Evolutionary conservation across 768 basidiomycete genomes (phyloP), one percentile per base, ranked within the genome.

Genomic region (Suillus lakei): DNA sequence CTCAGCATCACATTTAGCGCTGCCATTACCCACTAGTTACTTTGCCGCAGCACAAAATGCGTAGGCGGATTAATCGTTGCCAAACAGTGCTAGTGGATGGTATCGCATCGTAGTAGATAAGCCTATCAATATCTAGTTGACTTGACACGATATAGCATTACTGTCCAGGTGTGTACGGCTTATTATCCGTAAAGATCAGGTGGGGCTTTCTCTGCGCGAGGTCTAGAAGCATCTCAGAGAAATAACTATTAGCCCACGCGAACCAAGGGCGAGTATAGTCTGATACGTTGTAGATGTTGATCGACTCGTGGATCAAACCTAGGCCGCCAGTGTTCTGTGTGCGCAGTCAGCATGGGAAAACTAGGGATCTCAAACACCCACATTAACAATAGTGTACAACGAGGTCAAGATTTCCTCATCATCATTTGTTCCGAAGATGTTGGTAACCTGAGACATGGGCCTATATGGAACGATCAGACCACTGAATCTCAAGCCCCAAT

Each of bases 241-340:
- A 93, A 75, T 90, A 93, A 75, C 90, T 90, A 73, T 91, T 92
- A 16, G 88, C 91, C 91, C 91, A 92, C 26, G 91, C 91, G 75
- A 92, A 92, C 91, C 91, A 92, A 23, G 86, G 82, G 26, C 91
- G 82, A 41, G 90, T 91, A 70, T 90, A 92, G 32, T 82, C 81
- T 18, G 76, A 77, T 23, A 75, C 69, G 39, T 87, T 75, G 74
- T 89, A 88, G 64, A 92, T 89, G 10, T 83, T 84, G 69, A 88
- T 84, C 2, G 89, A 89, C 74, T 93, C 91, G 72, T 93, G 91
- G 53, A 92, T 90, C 50, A 93, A 78, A n/a, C 91, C 91, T 16
- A 93, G 82, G 3, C 88, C 88, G 23, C 83, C 83, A 0, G 92
- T 92, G 73, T 90, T 91, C 91, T 92, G 67, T 26, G 28, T 21